Percentiles rank a stretch among this genome's conserved stretches.
phyloP scores from a whole-genome alignment of 2,329 filamentous ascomycete genomes.

The Paramyrothecium sp. region DNA sequence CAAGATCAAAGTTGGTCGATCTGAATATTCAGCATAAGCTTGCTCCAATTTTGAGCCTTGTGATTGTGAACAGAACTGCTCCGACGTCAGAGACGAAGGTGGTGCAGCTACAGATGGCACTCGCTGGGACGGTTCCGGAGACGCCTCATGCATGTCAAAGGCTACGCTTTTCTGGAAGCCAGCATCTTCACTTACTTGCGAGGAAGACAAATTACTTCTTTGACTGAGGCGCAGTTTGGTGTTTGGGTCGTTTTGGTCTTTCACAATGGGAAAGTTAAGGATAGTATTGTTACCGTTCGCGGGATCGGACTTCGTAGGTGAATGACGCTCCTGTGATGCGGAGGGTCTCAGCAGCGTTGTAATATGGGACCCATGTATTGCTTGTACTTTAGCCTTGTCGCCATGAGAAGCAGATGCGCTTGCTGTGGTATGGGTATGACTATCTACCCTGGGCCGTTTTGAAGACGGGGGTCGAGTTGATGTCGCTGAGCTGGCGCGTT shows the following conservation, averaged over 20 bases:
- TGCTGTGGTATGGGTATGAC: not conserved
- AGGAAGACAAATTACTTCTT: slow-evolving; percentile 40
- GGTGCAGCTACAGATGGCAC: not conserved
- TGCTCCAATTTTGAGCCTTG: slow-evolving; percentile 1
- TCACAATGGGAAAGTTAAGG: slow-evolving; percentile 72
- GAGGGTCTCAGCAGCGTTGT: not conserved
- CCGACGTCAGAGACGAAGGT: not conserved
- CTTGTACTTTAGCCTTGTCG: not conserved
- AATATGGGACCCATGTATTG: no score
- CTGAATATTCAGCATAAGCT: slow-evolving; percentile 5
- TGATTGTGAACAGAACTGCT: not conserved
- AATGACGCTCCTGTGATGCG: slow-evolving; percentile 2
- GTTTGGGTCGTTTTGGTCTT: slow-evolving; percentile 66
- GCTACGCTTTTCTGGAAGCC: slow-evolving; percentile 18
- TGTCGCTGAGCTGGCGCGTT: slow-evolving; percentile 7
- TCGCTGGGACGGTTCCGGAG: not conserved
- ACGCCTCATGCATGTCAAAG: slow-evolving; percentile 5
- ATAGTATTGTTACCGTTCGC: slow-evolving; percentile 30
- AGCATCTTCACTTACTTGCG: slow-evolving; percentile 45
- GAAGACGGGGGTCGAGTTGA: not conserved
- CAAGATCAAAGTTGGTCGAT: slow-evolving; percentile 17
- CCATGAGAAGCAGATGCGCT: not conserved
- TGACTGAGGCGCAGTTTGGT: slow-evolving; percentile 68
- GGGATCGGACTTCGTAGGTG: slow-evolving; percentile 3
- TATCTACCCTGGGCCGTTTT: not conserved